A percentile compares a stretch with the other conserved stretches of the same genome.
Evolutionary conservation across 2,329 filamentous ascomycete genomes (phyloP).

Genomic region (Arthroderma sp.): DNA sequence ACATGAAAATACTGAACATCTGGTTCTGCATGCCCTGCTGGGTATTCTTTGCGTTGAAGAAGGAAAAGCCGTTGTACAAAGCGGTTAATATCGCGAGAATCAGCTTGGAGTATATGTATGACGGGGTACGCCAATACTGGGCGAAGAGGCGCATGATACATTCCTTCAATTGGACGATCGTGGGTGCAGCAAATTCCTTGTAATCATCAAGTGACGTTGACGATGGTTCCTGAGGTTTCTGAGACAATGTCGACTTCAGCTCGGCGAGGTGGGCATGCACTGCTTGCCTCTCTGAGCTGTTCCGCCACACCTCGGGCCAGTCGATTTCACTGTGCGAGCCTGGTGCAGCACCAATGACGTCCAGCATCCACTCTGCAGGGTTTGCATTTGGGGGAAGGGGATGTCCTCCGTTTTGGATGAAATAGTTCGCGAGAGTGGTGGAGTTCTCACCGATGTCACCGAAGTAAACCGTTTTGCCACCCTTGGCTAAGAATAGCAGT

Average conservation of each 20-base stretch:
- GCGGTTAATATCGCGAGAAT: slow-evolving; percentile 52
- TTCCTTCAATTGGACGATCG: slow-evolving; percentile 51
- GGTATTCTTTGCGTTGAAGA: slow-evolving; percentile 60
- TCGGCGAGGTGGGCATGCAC: slow-evolving; percentile 34
- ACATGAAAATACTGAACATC: slow-evolving; percentile 80
- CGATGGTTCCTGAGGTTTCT: slow-evolving; percentile 18
- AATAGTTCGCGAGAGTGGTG: slow-evolving; percentile 46
- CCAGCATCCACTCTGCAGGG: slow-evolving; percentile 63
- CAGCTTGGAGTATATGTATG: slow-evolving; percentile 76
- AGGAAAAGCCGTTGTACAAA: slow-evolving; percentile 73
- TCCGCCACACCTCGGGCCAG: slow-evolving; percentile 41
- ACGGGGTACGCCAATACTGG: slow-evolving; percentile 81
- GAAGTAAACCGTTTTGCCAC: slow-evolving; percentile 56
- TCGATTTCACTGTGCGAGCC: slow-evolving; percentile 50
- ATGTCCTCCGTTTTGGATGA: slow-evolving; percentile 50
- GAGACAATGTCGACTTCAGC: slow-evolving; percentile 36
- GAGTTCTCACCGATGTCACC: slow-evolving; percentile 49
- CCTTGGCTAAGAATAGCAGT: slow-evolving; percentile 49
- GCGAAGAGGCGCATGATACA: slow-evolving; percentile 66
- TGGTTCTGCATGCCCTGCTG: slow-evolving; percentile 77
- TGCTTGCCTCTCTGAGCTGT: slow-evolving; percentile 38
- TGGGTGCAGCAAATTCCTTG: slow-evolving; percentile 67
- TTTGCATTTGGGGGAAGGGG: slow-evolving; percentile 50
- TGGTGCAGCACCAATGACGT: slow-evolving; percentile 45
- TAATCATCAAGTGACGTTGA: slow-evolving; percentile 20